These are phyloP conservation scores for Yamadazyma kanchanaburiensis DNA, from an alignment of 1,139 yeast genomes.

Conservation along the genomic window DNA sequence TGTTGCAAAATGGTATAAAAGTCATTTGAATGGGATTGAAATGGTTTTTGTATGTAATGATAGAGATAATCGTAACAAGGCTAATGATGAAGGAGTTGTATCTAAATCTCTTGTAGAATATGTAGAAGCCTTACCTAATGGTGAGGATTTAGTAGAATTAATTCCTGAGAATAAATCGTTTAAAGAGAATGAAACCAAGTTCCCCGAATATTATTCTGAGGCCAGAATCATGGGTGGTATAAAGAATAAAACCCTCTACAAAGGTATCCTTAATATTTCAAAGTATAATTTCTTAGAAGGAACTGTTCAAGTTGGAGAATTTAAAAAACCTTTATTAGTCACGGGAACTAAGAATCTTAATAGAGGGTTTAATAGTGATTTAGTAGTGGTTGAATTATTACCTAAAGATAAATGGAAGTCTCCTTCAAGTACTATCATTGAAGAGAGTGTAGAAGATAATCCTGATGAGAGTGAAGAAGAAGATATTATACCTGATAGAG, in stretches of 20 bases:
- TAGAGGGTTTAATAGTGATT: conserved; percentile 89
- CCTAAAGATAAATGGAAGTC: conserved; percentile 88
- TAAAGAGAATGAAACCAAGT: conserved; percentile 46
- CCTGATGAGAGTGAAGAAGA: conserved; percentile 50
- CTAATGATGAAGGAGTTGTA: conserved; percentile 51
- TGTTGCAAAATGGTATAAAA: conserved; percentile 66
- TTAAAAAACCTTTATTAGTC: conserved; percentile 78
- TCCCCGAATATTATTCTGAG: conserved; percentile 75
- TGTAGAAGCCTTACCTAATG: conserved; percentile 67
- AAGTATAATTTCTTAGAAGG: conserved; percentile 91
- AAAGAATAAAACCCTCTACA: conserved; percentile 81
- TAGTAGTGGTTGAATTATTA: conserved; percentile 84
- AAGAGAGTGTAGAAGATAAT: conserved; percentile 64
- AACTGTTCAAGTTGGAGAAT: conserved; percentile 66
- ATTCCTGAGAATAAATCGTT: conserved; percentile 52
- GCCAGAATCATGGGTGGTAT: conserved; percentile 89
- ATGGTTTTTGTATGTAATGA: conserved; percentile 78
- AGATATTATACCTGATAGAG: conserved; percentile 63
- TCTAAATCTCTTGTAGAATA: conserved; percentile 63
- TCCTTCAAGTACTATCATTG: conserved; percentile 76
- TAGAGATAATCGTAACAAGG: conserved; percentile 58
- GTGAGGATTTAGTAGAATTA: conserved; percentile 76
- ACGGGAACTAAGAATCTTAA: conserved; percentile 83
- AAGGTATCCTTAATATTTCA: conserved; percentile 77
- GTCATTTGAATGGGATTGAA: conserved; percentile 56